Percentiles rank a stretch among this genome's conserved stretches.
phyloP scores from a whole-genome alignment of 306 rosid genomes.

The Amphicarpaea edgeworthii region DNA sequence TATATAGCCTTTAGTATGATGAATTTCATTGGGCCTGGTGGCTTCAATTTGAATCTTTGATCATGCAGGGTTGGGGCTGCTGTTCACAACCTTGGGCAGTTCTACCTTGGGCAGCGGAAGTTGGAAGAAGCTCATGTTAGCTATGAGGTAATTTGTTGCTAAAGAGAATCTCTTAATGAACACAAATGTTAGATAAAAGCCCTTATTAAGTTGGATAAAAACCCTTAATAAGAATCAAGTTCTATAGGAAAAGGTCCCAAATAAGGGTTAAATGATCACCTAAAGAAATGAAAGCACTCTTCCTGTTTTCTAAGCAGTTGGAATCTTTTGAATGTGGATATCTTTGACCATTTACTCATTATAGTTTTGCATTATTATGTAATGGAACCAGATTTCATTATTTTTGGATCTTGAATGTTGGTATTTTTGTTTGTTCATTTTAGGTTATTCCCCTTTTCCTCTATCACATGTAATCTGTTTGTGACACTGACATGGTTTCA shows the following conservation, averaged over 20 bases:
- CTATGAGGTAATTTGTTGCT: slow-evolving; percentile 69
- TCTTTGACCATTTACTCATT: slow-evolving; percentile 1
- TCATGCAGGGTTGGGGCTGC: slow-evolving; percentile 80
- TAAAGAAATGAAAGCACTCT: slow-evolving; percentile 24
- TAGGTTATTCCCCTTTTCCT: slow-evolving; percentile 11
- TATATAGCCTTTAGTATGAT: neutral
- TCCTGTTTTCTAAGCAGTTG: slow-evolving; percentile 5
- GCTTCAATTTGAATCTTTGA: slow-evolving; percentile 40
- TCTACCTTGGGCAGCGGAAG: slow-evolving; percentile 73
- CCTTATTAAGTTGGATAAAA: neutral
- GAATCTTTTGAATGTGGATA: slow-evolving; percentile 20
- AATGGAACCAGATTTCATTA: slow-evolving; percentile 22
- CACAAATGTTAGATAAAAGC: slow-evolving; percentile 7
- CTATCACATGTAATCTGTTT: slow-evolving; percentile 3
- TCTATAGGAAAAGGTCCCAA: neutral
- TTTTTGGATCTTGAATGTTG: slow-evolving; percentile 12
- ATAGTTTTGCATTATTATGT: slow-evolving; percentile 13
- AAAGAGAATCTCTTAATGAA: slow-evolving; percentile 3
- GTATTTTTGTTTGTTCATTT: slow-evolving; percentile 23
- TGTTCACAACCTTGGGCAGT: slow-evolving; percentile 89
- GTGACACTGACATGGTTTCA: slow-evolving; percentile 28
- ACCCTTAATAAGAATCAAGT: neutral
- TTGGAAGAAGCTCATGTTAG: slow-evolving; percentile 69
- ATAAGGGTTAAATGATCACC: slow-evolving; percentile 9
- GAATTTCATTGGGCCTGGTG: neutral